Evolutionary conservation across 371 early-diverging fungal species (phyloP).

Genomic region (Smittium culicis): DNA sequence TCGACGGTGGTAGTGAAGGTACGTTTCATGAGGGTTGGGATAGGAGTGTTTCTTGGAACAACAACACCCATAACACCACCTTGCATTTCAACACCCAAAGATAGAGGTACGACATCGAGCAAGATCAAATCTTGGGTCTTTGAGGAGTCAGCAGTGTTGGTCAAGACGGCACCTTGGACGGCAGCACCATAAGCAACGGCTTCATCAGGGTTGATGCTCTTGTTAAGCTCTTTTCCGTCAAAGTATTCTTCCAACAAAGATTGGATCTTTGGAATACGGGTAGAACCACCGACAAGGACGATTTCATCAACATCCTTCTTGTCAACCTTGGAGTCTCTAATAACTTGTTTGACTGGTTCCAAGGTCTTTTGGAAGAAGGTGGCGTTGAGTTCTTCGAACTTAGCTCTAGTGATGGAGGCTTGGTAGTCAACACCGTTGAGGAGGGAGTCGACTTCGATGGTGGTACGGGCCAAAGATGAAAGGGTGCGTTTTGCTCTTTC

Average conservation of each 20-base stretch:
- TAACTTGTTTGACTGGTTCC: slow-evolving; percentile 90
- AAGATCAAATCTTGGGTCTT: slow-evolving; percentile 73
- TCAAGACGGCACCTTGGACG: slow-evolving; percentile 89
- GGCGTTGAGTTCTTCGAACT: slow-evolving; percentile 94
- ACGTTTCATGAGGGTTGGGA: slow-evolving; percentile 95
- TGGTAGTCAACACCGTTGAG: slow-evolving; percentile 85
- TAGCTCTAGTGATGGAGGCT: slow-evolving; percentile 90
- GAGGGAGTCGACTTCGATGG: slow-evolving; percentile 89
- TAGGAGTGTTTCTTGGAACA: slow-evolving; percentile 92
- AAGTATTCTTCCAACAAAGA: slow-evolving; percentile 93
- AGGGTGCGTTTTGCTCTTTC: slow-evolving; percentile 94
- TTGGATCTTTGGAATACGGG: slow-evolving; percentile 99
- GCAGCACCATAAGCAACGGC: slow-evolving; percentile 99
- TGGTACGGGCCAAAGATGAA: slow-evolving; percentile 75
- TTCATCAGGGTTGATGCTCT: slow-evolving; percentile 97
- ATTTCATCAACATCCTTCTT: slow-evolving; percentile 90
- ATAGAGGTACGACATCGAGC: slow-evolving; percentile 70
- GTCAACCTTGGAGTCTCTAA: slow-evolving; percentile 84
- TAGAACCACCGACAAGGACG: slow-evolving; percentile 99
- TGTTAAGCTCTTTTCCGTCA: slow-evolving; percentile 94
- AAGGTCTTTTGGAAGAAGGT: slow-evolving; percentile 86
- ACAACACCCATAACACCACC: slow-evolving; percentile 95
- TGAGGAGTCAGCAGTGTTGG: slow-evolving; percentile 55
- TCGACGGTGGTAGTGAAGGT: slow-evolving; percentile 95
- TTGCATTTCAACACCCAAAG: slow-evolving; percentile 79